These are phyloP conservation scores for Puccinia polysora DNA, from an alignment of 1,284 basidiomycete genomes.

Conservation along the genomic window DNA sequence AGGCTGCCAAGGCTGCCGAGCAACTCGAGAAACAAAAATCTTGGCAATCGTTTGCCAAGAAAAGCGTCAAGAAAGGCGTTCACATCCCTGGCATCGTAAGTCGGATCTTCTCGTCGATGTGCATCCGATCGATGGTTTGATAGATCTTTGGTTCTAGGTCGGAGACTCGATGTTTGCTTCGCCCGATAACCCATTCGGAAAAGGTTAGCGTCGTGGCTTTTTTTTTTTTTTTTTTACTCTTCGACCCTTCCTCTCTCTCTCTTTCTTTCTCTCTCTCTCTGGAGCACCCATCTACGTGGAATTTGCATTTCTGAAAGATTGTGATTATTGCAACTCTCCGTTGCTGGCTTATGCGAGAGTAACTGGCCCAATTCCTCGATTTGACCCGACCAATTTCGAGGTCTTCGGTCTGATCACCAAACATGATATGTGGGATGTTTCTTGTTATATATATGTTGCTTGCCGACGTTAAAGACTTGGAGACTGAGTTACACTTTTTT, in stretches of 20 bases:
- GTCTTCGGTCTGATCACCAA: not conserved
- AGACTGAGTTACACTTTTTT: slow-evolving; percentile 27
- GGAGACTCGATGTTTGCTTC: slow-evolving; percentile 75
- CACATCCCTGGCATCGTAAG: slow-evolving; percentile 72
- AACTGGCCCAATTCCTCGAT: too few species aligned
- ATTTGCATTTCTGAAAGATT: slow-evolving; percentile 7
- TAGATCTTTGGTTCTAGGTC: too few species aligned
- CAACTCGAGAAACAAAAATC: slow-evolving; percentile 79
- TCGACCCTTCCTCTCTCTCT: too few species aligned
- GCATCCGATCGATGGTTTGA: too few species aligned
- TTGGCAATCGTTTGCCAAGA: slow-evolving; percentile 98
- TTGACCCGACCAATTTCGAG: too few species aligned
- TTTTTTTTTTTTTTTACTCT: slow-evolving; percentile 23
- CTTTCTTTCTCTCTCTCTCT: slow-evolving; percentile 2
- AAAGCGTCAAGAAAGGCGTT: slow-evolving; percentile 88
- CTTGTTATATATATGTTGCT: slow-evolving; percentile 15
- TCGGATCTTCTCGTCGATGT: too few species aligned
- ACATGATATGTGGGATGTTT: slow-evolving; percentile 19
- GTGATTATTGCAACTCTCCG: not conserved
- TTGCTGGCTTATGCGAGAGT: too few species aligned
- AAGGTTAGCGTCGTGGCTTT: slow-evolving; percentile 60
- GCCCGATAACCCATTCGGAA: slow-evolving; percentile 83
- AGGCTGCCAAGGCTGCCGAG: slow-evolving; percentile 84
- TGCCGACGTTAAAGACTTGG: not conserved
- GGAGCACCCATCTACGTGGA: not conserved